Evolutionary conservation across 495 filamentous ascomycete genomes (phyloP).

Genomic region (Cairneyella variabilis): DNA sequence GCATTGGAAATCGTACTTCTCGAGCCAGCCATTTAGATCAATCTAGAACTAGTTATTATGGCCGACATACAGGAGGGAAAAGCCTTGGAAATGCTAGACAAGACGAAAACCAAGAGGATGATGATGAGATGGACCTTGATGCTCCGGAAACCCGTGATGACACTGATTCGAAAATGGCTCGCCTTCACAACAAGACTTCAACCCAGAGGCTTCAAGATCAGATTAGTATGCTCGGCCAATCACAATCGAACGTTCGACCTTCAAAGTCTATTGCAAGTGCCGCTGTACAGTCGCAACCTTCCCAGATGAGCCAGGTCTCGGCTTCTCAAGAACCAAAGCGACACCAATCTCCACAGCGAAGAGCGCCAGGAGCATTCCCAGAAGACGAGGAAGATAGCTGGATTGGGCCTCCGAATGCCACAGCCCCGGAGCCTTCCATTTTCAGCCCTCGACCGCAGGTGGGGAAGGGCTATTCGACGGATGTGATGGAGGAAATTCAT

Average conservation of each 20-base stretch:
- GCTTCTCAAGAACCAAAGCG: slow-evolving; percentile 3
- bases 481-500: slow-evolving; percentile 54
- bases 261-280: slow-evolving; percentile 63
- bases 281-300: slow-evolving; percentile 24
- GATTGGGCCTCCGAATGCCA: slow-evolving; percentile 62
- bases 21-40: slow-evolving; percentile 78
- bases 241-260: slow-evolving; percentile 54
- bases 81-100: slow-evolving; percentile 30
- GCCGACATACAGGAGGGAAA: slow-evolving; percentile 60
- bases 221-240: slow-evolving; percentile 88
- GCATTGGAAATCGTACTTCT: slow-evolving; percentile 67
- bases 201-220: slow-evolving; percentile 89
- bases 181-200: slow-evolving; percentile 78
- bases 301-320: slow-evolving; percentile 3
- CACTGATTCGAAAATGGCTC: slow-evolving; percentile 35
- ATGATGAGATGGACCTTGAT: slow-evolving; percentile 58
- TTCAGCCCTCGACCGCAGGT: slow-evolving; percentile 44
- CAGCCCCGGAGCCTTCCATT: slow-evolving; percentile 29
- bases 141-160: slow-evolving; percentile 30
- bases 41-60: slow-evolving; percentile 59
- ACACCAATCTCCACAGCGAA: slow-evolving; percentile 3
- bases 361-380: slow-evolving; percentile 47
- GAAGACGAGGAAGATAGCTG: slow-evolving; percentile 76
- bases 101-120: slow-evolving; percentile 47
- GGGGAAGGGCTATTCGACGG: slow-evolving; percentile 53